Base-by-base conservation (phyloP, 805 yeast genomes). In the Zygotorulaspora danielsina region DNA sequence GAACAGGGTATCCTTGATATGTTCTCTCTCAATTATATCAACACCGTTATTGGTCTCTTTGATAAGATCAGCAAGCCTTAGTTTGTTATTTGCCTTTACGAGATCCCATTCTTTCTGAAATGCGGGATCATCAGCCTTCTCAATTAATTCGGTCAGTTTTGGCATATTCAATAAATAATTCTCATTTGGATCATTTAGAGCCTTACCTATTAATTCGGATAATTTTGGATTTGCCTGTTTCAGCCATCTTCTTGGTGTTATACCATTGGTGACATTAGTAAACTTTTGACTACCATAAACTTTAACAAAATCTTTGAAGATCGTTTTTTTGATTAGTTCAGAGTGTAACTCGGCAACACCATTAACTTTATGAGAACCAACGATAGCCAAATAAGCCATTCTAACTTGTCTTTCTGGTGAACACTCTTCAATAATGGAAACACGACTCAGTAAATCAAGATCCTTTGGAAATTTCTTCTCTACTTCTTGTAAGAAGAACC, bases 321-420 rank as follows among this genome's bases (percentile, higher is more conserved):
- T 84, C 4, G 96, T 86, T 21, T 93, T 84, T 63, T 76, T 83
- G 63, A 88, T 84, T 61, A 88, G 75, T 61, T 88, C 95, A 19
- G 96, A 86, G 66, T 88, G 97, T 55, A 88, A 70, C 64, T 88
- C 97, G 12, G 97, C 97, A 43, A 88, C 97, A 65, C 97, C 97
- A 59, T 88, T 88, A 39, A 88, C 96, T 61, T 78, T 84, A 64
- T 89, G 96, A 7, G 95, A 84, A 12, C 96, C 97, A 55, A 88
- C 76, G 51, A 88, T 80, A 16, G 97, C 97, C 59, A 88, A 73
- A 59, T 71, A 78, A 2, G 97, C 96, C 97, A 88, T 88, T 63
- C 95, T 77, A 38, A 88, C 85, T 48, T 83, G 84, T 68, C 86
- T 87, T 42, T 86, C 84, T 32, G 67, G 65, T 13, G 80, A 71